A percentile compares a stretch with the other conserved stretches of the same genome.
Evolutionary conservation across 495 filamentous ascomycete genomes (phyloP).

Genomic region (Penicillium canariense): DNA sequence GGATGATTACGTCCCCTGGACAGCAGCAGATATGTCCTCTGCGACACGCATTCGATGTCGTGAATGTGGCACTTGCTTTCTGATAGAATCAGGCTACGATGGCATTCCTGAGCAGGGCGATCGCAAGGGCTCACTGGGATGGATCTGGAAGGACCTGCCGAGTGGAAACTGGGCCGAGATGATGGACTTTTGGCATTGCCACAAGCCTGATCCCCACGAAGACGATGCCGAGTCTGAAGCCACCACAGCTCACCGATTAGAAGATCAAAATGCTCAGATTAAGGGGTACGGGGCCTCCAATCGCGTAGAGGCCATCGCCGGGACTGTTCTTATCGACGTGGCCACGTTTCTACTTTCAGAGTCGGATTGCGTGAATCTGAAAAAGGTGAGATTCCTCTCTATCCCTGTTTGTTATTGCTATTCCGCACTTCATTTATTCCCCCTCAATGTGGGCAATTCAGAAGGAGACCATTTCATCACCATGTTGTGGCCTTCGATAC

Average conservation of each 20-base stretch:
- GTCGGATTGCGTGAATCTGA: slow-evolving; percentile 57
- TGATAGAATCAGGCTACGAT: slow-evolving; percentile 13
- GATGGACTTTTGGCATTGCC: slow-evolving; percentile 99
- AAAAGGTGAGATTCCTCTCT: slow-evolving; percentile 54
- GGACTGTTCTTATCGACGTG: slow-evolving; percentile 75
- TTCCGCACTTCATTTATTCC: not conserved
- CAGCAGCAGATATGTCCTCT: slow-evolving; percentile 58
- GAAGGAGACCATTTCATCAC: slow-evolving; percentile 73
- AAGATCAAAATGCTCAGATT: slow-evolving; percentile 44
- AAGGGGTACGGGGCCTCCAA: slow-evolving; percentile 78
- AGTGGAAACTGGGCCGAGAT: slow-evolving; percentile 98
- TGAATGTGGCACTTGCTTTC: slow-evolving; percentile 46
- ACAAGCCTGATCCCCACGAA: slow-evolving; percentile 68
- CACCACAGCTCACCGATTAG: slow-evolving; percentile 21
- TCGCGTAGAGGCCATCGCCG: slow-evolving; percentile 57
- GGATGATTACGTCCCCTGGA: slow-evolving; percentile 64
- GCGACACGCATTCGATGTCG: slow-evolving; percentile 62
- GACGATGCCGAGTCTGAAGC: slow-evolving; percentile 33
- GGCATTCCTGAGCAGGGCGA: not conserved
- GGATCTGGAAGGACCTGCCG: slow-evolving; percentile 89
- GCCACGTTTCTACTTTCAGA: slow-evolving; percentile 69
- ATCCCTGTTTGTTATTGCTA: slow-evolving; percentile 15
- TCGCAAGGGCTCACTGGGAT: slow-evolving; percentile 8
- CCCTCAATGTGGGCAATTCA: slow-evolving; percentile 62
- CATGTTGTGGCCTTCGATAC: slow-evolving; percentile 78